A percentile compares a stretch with the other conserved stretches of the same genome.
Conservation (phyloP, 371 early-diverging fungal species). For the Homolaphlyctis polyrhiza region DNA sequence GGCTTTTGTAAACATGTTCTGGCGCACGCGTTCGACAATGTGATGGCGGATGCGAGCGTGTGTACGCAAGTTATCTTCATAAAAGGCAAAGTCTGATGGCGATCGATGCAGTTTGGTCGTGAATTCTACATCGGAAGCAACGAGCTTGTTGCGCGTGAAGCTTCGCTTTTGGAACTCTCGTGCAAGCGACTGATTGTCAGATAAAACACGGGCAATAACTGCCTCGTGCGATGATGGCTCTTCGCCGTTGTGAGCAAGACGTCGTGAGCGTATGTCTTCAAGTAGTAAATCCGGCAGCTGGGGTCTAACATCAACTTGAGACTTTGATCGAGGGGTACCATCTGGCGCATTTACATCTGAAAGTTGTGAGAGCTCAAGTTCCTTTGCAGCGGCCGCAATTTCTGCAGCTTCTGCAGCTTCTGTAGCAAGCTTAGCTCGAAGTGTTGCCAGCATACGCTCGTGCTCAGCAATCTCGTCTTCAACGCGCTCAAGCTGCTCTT, state of each 20-base stretch:
- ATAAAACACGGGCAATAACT: not conserved
- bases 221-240: not conserved
- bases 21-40: conserved; percentile 1
- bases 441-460: conserved; percentile 10
- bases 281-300: conserved; percentile 4
- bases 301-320: not conserved
- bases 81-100: not conserved
- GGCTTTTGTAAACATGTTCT: not conserved
- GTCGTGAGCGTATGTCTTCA: conserved; percentile 6
- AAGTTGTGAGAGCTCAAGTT: no score
- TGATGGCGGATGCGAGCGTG: not conserved
- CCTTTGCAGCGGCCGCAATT: not conserved
- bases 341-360: not conserved
- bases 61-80: not conserved
- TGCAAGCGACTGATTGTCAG: conserved; percentile 7
- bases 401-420: not conserved
- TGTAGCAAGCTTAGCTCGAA: conserved; percentile 4
- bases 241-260: not conserved
- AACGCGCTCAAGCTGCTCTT: conserved; percentile 15
- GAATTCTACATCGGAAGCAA: not conserved
- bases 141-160: not conserved
- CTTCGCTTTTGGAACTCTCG: not conserved
- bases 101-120: not conserved
- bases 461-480: conserved; percentile 19
- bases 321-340: not conserved